Percentiles rank a stretch among this genome's conserved stretches.
Evolutionary conservation across 306 rosid species (phyloP).

Genomic region (Canavalia gladiata): DNA sequence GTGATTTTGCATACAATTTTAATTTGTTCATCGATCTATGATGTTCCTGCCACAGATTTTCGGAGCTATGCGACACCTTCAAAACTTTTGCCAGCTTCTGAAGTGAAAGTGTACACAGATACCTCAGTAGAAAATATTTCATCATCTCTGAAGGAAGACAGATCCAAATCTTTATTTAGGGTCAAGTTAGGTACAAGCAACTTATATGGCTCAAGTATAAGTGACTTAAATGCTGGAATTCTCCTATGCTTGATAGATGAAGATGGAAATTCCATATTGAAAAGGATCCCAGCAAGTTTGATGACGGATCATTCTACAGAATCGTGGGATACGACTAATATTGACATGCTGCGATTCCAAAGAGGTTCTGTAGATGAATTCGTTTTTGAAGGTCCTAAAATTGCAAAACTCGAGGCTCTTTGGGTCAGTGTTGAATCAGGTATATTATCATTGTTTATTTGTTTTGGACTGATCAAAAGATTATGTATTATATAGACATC

Average conservation of each 20-base stretch:
- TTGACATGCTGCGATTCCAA: slow-evolving; percentile 67
- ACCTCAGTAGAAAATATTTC: slow-evolving; percentile 53
- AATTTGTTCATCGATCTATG: neutral
- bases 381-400: slow-evolving; percentile 77
- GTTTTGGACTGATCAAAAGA: slow-evolving; percentile 24
- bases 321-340: slow-evolving; percentile 44
- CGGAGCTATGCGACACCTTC: slow-evolving; percentile 72
- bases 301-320: slow-evolving; percentile 53
- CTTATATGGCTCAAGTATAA: slow-evolving; percentile 71
- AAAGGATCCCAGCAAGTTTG: slow-evolving; percentile 73
- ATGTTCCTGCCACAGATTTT: slow-evolving; percentile 62
- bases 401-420: slow-evolving; percentile 68
- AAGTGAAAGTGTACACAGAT: slow-evolving; percentile 62
- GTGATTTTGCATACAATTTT: slow-evolving; percentile 28
- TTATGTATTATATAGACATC: slow-evolving; percentile 19
- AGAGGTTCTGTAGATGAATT: slow-evolving; percentile 81
- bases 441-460: slow-evolving; percentile 49
- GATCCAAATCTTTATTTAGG: slow-evolving; percentile 59
- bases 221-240: slow-evolving; percentile 73
- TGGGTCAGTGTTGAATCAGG: slow-evolving; percentile 96
- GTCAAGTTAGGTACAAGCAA: slow-evolving; percentile 77
- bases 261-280: slow-evolving; percentile 77
- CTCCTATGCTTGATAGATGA: slow-evolving; percentile 81
- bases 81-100: slow-evolving; percentile 70
- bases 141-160: slow-evolving; percentile 56